A percentile compares a stretch with the other conserved stretches of the same genome.
phyloP scores from a whole-genome alignment of 805 yeast genomes.

The Teunomyces gatunensis region DNA sequence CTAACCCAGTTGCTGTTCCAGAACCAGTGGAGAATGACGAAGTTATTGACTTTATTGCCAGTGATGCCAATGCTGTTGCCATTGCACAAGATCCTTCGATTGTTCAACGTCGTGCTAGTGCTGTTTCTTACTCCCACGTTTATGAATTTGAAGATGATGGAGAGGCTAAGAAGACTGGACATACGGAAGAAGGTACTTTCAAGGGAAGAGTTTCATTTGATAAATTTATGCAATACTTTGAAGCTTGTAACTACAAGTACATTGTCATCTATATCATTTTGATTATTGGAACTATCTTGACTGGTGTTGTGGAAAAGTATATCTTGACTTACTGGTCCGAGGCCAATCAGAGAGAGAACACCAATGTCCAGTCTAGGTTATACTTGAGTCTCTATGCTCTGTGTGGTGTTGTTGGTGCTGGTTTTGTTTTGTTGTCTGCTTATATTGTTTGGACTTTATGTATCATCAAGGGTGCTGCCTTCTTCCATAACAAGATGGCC shows the following conservation, averaged over 20 bases:
- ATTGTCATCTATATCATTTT: conserved; percentile 39
- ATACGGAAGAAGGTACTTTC: conserved; percentile 39
- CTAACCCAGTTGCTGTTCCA: not conserved
- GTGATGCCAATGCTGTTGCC: conserved; percentile 4
- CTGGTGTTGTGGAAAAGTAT: conserved; percentile 48
- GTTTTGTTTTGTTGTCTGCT: conserved; percentile 45
- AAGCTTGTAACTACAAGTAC: conserved; percentile 45
- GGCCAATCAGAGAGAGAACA: conserved; percentile 36
- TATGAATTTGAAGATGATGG: conserved; percentile 19
- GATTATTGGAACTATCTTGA: conserved; percentile 29
- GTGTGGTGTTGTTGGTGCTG: conserved; percentile 53
- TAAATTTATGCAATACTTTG: conserved; percentile 53
- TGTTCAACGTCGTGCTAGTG: conserved; percentile 18
- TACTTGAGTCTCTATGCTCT: conserved; percentile 55
- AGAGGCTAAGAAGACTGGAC: conserved; percentile 12
- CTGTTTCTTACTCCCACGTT: conserved; percentile 21
- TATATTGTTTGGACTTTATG: conserved; percentile 51
- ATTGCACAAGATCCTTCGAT: not conserved
- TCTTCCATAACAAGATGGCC: conserved; percentile 58
- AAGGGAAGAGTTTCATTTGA: conserved; percentile 57
- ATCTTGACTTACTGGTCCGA: conserved; percentile 76
- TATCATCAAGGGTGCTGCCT: conserved; percentile 54
- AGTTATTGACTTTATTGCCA: conserved; percentile 5
- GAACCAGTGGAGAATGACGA: not conserved
- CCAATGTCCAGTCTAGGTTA: conserved; percentile 40